Percentiles rank a stretch among this genome's conserved stretches.
These are phyloP conservation scores for Ceratobasidium sp. DNA, from an alignment of 1,284 basidiomycete species.

Conservation along the genomic window DNA sequence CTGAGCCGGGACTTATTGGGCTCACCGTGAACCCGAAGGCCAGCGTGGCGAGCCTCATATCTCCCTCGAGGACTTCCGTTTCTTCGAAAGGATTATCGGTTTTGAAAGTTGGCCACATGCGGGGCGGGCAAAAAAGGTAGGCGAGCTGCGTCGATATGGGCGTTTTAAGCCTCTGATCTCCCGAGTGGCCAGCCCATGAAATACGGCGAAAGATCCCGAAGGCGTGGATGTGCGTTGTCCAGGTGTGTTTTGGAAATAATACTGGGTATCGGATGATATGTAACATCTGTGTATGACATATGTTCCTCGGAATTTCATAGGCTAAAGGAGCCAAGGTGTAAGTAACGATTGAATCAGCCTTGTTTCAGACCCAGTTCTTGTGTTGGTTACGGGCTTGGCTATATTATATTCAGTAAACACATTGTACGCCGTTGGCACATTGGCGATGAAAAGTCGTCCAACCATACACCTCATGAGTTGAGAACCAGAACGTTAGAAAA, in stretches of 20 bases:
- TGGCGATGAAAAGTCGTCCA: no score
- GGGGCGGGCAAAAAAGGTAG: neutral
- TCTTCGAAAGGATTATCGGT: slow-evolving; percentile 34
- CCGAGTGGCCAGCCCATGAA: neutral
- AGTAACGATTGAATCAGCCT: neutral
- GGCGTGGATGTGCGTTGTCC: neutral
- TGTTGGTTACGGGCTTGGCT: no score
- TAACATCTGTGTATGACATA: no score
- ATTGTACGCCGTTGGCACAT: no score
- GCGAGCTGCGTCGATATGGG: neutral
- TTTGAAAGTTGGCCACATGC: slow-evolving; percentile 16
- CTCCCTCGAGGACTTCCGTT: neutral
- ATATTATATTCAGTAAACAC: no score
- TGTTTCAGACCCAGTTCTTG: no score
- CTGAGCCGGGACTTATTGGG: neutral
- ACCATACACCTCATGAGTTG: no score
- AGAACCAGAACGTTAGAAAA: neutral
- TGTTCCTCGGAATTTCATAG: neutral
- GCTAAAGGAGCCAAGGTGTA: neutral
- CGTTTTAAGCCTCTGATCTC: neutral
- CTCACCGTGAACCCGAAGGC: slow-evolving; percentile 26
- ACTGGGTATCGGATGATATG: no score
- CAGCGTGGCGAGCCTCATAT: slow-evolving; percentile 13
- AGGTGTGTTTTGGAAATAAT: neutral
- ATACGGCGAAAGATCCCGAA: neutral